These are phyloP conservation scores for Filosporella fistucella DNA, from an alignment of 495 filamentous ascomycete genomes.

Conservation along the genomic window DNA sequence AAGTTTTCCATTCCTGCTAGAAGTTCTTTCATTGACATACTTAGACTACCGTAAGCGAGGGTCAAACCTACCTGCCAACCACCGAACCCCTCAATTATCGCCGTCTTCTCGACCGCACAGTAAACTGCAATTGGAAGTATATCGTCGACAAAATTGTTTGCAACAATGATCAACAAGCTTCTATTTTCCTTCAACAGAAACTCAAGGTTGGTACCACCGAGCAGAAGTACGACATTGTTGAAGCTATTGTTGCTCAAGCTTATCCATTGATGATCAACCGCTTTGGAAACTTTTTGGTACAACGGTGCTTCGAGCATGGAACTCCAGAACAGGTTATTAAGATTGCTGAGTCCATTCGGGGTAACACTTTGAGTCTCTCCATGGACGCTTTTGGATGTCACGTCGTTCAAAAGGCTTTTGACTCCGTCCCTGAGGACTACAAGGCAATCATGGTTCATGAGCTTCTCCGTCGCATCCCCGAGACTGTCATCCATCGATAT, in stretches of 20 bases:
- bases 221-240: slow-evolving; percentile 95
- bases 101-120: slow-evolving; percentile 89
- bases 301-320: slow-evolving; percentile 98
- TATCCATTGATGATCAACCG: slow-evolving; percentile 97
- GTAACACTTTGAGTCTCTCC: slow-evolving; percentile 87
- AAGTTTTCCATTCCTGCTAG: slow-evolving; percentile 17
- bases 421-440: slow-evolving; percentile 94
- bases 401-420: slow-evolving; percentile 97
- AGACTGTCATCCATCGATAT: slow-evolving; percentile 97
- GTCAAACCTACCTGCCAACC: slow-evolving; percentile 77
- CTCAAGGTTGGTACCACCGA: slow-evolving; percentile 93
- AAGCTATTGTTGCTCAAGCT: slow-evolving; percentile 92
- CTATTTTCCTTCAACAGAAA: slow-evolving; percentile 98
- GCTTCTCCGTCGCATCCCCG: slow-evolving; percentile 88
- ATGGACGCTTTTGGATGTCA: slow-evolving; percentile 99
- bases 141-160: slow-evolving; percentile 99
- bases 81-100: slow-evolving; percentile 97
- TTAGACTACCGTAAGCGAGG: slow-evolving; percentile 44
- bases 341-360: slow-evolving; percentile 91
- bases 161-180: slow-evolving; percentile 98
- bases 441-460: slow-evolving; percentile 98
- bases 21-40: slow-evolving; percentile 8
- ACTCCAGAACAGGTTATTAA: slow-evolving; percentile 91
- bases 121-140: slow-evolving; percentile 98
- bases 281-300: slow-evolving; percentile 96